phyloP scores from a whole-genome alignment of 2,329 filamentous ascomycete genomes.

The Parastagonospora avenae region DNA sequence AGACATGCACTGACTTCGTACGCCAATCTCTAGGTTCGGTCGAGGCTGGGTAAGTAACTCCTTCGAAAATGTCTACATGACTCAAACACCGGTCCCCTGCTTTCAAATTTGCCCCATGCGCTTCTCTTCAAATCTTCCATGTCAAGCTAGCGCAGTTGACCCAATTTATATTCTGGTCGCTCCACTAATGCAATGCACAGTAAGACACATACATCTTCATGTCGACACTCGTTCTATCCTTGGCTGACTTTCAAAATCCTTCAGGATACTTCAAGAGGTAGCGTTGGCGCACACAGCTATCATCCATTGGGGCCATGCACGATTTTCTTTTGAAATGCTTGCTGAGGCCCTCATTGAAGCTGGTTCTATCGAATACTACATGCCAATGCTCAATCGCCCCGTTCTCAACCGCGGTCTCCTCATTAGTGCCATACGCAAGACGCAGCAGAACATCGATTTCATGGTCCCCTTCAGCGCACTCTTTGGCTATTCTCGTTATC shows the following conservation, averaged over 20 bases:
- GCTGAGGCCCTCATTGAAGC: neutral
- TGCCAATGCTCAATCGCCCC: neutral
- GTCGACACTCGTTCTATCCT: too few relatives aligned
- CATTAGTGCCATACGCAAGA: neutral
- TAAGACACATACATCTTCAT: too few relatives aligned
- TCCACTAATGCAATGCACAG: too few relatives aligned
- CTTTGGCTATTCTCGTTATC: neutral
- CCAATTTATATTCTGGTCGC: too few relatives aligned
- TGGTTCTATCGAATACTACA: neutral
- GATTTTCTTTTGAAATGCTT: neutral
- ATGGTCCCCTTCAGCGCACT: neutral
- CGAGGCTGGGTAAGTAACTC: neutral
- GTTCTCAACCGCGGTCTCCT: neutral
- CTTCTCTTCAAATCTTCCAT: too few relatives aligned
- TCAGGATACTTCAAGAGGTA: neutral
- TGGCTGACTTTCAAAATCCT: too few relatives aligned
- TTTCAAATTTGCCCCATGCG: too few relatives aligned
- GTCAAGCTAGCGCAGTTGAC: too few relatives aligned
- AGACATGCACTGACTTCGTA: too few relatives aligned
- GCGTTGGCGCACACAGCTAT: neutral
- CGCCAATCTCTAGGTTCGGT: too few relatives aligned
- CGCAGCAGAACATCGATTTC: neutral
- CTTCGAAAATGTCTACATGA: too few relatives aligned
- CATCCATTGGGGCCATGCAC: neutral
- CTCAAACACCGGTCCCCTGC: too few relatives aligned